Evolutionary conservation across 495 filamentous ascomycete genomes (phyloP), one percentile per base, ranked within the genome.

Genomic region (Xylaria grammica): DNA sequence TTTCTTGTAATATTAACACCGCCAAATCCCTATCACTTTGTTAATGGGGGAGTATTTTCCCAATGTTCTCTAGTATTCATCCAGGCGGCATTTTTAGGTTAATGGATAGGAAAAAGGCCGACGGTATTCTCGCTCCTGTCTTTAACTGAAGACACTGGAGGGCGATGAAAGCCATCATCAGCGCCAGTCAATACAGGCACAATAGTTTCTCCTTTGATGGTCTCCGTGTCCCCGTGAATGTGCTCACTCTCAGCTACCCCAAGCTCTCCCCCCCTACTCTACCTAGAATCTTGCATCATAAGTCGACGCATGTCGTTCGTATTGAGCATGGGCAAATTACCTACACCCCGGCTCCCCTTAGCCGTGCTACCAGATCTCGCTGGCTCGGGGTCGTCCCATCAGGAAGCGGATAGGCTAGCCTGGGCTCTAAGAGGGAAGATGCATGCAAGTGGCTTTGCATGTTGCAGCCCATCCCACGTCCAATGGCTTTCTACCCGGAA

Each of bases 1-100:
- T 55, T 55, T 55, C 15, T 46, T 55, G 38, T 63, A 63, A 34
- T 55, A 63, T 13, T 63, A 63, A 29, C 20, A 17, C 60, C 27
- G 40, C 60, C 60, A 55, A 63, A 55, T 30, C 19, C 42, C 11
- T 55, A 9, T 63, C 50, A 38, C 60, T 46, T 59, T 42, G 24
- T 58, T 36, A 24, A 60, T 38, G 13, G 58, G 58, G 32, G 38
- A 38, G 7, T 8, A n/a, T 26, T 53, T 55, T 34, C 34, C 10
- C 9, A 36, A 36, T 36, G 34, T 36, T 36, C 34, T 36, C 11
- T 48, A 42, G 27, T 32, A 34, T 59, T 59, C 42, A 46, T 32
- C 56, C 34, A 44, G 42, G 56, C 1, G 42, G 38, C 26, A 30
- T 58, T 34, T 60, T 29, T 26, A 50, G 19, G 22, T 44, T 32